phyloP scores from a whole-genome alignment of 2,329 filamentous ascomycete species.

The Venturia effusa region DNA sequence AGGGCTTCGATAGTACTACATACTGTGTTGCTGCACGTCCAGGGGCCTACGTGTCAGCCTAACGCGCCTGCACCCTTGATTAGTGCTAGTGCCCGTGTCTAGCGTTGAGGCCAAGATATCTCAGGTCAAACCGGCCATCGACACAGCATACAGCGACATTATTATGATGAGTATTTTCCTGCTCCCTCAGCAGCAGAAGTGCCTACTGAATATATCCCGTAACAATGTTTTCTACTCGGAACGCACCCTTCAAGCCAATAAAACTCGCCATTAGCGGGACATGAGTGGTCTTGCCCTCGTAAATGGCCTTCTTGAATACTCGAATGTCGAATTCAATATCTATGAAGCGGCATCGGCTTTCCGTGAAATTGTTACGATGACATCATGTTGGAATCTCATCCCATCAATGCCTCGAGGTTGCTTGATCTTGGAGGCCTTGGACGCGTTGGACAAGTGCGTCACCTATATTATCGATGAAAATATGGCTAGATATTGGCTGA shows the following conservation, averaged over 20 bases:
- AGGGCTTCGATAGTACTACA: too few relatives aligned
- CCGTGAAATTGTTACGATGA: constrained; percentile 47
- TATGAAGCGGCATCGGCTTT: constrained; percentile 47
- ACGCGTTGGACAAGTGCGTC: background rate
- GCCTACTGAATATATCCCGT: background rate
- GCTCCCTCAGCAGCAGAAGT: background rate
- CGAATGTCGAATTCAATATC: constrained; percentile 36
- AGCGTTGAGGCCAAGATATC: background rate
- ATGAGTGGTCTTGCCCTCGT: constrained; percentile 47
- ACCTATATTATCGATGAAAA: background rate
- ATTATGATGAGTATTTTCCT: background rate
- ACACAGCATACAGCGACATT: background rate
- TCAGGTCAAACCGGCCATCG: background rate
- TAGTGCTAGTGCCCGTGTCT: background rate
- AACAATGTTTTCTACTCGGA: background rate
- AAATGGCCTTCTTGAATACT: constrained; percentile 38
- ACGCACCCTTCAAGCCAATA: background rate
- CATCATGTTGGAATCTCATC: constrained; percentile 47
- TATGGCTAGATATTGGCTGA: background rate
- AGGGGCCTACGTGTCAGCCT: background rate
- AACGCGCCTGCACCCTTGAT: background rate
- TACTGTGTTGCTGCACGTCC: too few relatives aligned
- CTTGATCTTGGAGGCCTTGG: constrained; percentile 32
- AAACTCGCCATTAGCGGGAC: constrained; percentile 48
- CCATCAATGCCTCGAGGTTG: constrained; percentile 42